Evolutionary conservation across 1,139 yeast genomes (phyloP), one percentile per base, ranked within the genome.

Genomic region (Protomyces inouyei): DNA sequence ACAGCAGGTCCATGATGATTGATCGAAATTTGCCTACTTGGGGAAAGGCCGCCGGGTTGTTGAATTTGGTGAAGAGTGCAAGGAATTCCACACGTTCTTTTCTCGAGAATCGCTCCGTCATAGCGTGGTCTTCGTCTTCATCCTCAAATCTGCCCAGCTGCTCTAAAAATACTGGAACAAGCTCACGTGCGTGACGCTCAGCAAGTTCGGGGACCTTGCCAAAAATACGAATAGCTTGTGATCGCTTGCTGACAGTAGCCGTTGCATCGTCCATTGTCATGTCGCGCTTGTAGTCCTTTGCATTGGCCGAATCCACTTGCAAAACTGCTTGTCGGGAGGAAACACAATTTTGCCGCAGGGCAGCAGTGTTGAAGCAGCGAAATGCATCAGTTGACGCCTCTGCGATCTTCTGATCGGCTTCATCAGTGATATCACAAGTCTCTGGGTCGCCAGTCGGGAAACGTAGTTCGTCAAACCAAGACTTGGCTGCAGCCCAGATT

Each of bases 61-160:
- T 85, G 75, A 92, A 87, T 65, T 81, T 81, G 3, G 87, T 75
- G 69, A 92, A 83, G 18, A 90, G 73, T 52, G 82, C 84, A 55
- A 92, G 76, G 36, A 91, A 73, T 2, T 79, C 73, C 66, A 83
- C 80, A 68, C 86, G 80, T 66, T 91, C 96, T 66, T 82, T 82
- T 89, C 54, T 38, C 14, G 53, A 52, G 53, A 59, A 59, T 6
- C 57, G 56, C 9, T 35, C 45, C 12, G 57, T 10, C 8, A 23
- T 6, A 18, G 36, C 18, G 14, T 25, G 18, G 12, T 12, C 55
- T 32, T 56, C 54, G 8, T 36, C 54, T n/a, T 55, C 65, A 16
- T 35, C 32, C 14, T 36, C 61, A 38, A 25, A 10, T 9, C 38
- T n/a, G 14, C 60, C 56, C 43, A 55, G 52, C 35, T 56, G 57